phyloP scores from a whole-genome alignment of 768 basidiomycete genomes.

The Pilatotrama ljubarskyi region DNA sequence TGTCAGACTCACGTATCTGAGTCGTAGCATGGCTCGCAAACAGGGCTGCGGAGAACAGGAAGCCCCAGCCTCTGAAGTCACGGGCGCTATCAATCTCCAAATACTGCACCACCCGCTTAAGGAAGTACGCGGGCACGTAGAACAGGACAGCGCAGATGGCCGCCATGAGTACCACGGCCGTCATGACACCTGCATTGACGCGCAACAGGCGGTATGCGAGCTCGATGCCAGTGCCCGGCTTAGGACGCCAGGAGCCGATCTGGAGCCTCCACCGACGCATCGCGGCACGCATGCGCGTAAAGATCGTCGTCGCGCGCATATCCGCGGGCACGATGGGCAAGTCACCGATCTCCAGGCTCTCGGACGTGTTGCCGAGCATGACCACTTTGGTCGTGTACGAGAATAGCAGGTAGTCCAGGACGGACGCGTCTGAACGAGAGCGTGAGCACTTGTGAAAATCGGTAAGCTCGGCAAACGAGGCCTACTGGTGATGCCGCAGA shows the following conservation, averaged over 20 bases:
- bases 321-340: constrained; percentile 75
- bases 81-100: constrained; percentile 63
- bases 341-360: constrained; percentile 83
- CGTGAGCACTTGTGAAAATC: not conserved
- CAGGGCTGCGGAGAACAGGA: constrained; percentile 61
- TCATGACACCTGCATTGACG: constrained; percentile 50
- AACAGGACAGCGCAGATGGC: constrained; percentile 59
- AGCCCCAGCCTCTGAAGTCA: constrained; percentile 66
- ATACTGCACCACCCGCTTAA: constrained; percentile 60
- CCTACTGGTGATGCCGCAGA: constrained; percentile 61
- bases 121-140: constrained; percentile 62
- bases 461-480: not conserved
- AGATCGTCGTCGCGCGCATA: constrained; percentile 69
- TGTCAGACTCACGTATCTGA: constrained; percentile 41
- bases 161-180: constrained; percentile 50
- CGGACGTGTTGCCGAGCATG: constrained; percentile 73
- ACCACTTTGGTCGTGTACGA: constrained; percentile 87
- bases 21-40: constrained; percentile 45
- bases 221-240: constrained; percentile 62
- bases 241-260: constrained; percentile 59
- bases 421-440: constrained; percentile 48
- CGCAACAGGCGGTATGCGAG: constrained; percentile 61
- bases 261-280: constrained; percentile 51
- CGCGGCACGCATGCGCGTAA: constrained; percentile 60
- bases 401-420: constrained; percentile 71